Evolutionary conservation across 2,329 filamentous ascomycete genomes (phyloP).

Genomic region (Trichoderma pleuroti): DNA sequence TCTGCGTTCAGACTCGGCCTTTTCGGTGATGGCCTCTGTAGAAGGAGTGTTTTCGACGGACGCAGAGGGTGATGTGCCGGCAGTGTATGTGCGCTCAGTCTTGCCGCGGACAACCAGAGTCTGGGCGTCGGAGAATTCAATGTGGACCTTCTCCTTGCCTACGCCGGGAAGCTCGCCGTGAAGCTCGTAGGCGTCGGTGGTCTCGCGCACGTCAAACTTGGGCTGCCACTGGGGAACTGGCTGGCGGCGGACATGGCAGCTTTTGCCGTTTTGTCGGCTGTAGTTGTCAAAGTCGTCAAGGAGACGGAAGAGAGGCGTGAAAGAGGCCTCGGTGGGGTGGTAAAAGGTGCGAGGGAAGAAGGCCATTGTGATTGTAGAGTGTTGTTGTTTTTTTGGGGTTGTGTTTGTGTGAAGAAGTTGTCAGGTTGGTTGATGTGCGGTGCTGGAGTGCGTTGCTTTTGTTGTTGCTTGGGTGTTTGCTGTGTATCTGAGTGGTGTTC

Average conservation of each 20-base stretch:
- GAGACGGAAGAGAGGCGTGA: conserved; percentile 60
- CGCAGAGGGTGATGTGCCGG: conserved; percentile 48
- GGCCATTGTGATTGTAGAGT: conserved; percentile 44
- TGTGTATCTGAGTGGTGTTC: conserved; percentile 24
- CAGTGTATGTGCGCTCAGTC: conserved; percentile 60
- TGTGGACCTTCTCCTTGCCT: conserved; percentile 67
- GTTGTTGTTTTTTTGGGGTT: background rate
- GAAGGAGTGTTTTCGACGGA: conserved; percentile 43
- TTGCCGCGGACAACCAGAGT: conserved; percentile 69
- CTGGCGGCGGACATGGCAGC: conserved; percentile 27
- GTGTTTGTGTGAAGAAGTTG: background rate
- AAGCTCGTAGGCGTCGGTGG: conserved; percentile 65
- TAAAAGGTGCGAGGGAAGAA: conserved; percentile 55
- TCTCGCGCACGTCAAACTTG: conserved; percentile 75
- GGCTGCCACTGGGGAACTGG: conserved; percentile 61
- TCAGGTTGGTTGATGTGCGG: background rate
- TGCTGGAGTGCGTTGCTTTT: background rate
- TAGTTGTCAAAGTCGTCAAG: conserved; percentile 62
- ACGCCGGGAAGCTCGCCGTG: conserved; percentile 77
- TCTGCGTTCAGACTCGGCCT: conserved; percentile 32
- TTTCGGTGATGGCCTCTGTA: conserved; percentile 41
- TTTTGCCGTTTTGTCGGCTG: conserved; percentile 37
- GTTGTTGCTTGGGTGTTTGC: conserved; percentile 23
- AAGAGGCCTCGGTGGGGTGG: conserved; percentile 49
- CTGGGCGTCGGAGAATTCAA: conserved; percentile 75